Conservation (phyloP, 371 early-diverging fungal genomes). For the Rhizopus sp. region DNA sequence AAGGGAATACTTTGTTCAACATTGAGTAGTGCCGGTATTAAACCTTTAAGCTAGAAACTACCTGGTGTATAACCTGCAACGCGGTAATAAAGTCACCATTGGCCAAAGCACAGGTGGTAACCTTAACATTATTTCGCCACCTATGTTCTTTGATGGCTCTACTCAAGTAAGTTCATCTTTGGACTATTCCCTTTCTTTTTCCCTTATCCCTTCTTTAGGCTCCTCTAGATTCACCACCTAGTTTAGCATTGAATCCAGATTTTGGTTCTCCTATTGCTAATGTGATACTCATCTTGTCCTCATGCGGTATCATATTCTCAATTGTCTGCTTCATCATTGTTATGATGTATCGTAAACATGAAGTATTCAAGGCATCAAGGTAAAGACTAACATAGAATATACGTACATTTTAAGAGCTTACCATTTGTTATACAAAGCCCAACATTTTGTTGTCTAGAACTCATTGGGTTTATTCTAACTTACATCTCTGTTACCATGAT, state of each 20-base stretch:
- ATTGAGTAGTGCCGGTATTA: background rate
- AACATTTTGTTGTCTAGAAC: slow-evolving; percentile 59
- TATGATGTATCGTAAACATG: slow-evolving; percentile 40
- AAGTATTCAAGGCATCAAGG: slow-evolving; percentile 63
- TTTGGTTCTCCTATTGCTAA: slow-evolving; percentile 44
- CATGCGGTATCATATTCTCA: slow-evolving; percentile 37
- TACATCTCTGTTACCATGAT: slow-evolving; percentile 53
- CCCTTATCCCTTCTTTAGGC: slow-evolving; percentile 22
- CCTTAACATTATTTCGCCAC: slow-evolving; percentile 41
- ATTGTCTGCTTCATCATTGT: slow-evolving; percentile 38
- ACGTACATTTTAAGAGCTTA: background rate
- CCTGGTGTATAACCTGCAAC: slow-evolving; percentile 55
- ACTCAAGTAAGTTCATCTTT: slow-evolving; percentile 23
- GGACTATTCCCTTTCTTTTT: background rate
- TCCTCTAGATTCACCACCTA: slow-evolving; percentile 58
- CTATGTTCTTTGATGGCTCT: slow-evolving; percentile 60
- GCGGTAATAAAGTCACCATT: slow-evolving; percentile 37
- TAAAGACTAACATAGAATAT: slow-evolving; percentile 15
- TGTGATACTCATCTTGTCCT: slow-evolving; percentile 46
- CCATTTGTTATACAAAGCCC: slow-evolving; percentile 35
- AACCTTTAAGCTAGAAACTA: slow-evolving; percentile 42
- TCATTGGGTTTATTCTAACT: slow-evolving; percentile 57
- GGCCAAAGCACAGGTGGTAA: slow-evolving; percentile 51
- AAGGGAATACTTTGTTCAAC: background rate
- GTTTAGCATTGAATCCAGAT: slow-evolving; percentile 51